Conservation (phyloP, 2,329 filamentous ascomycete species). For the Cladophialophora immunda region DNA sequence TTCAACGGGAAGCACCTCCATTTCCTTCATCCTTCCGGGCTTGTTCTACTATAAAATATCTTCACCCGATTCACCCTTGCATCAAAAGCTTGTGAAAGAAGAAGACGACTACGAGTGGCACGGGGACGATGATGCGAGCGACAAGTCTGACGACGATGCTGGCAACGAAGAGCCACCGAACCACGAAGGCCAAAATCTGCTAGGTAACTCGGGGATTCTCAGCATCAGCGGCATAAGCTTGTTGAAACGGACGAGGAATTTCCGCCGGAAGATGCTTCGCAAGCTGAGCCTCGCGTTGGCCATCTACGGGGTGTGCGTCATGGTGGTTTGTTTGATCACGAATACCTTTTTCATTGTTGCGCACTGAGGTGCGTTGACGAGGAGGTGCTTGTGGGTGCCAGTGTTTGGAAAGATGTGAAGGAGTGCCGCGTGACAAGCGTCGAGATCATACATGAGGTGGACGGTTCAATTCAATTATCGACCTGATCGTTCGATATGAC, state of each 20-base stretch:
- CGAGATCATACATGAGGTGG: not conserved
- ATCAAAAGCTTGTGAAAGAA: conserved; percentile 87
- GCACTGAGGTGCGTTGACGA: conserved; percentile 55
- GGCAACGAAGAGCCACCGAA: conserved; percentile 61
- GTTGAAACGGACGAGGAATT: conserved; percentile 62
- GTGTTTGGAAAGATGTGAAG: not conserved
- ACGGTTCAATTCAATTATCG: not conserved
- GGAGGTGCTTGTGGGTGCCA: not conserved
- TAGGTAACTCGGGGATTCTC: conserved; percentile 54
- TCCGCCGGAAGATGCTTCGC: conserved; percentile 70
- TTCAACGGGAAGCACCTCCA: conserved; percentile 91
- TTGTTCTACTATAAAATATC: conserved; percentile 99
- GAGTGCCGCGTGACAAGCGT: not conserved
- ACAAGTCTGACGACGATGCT: conserved; percentile 49
- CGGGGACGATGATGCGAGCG: conserved; percentile 56
- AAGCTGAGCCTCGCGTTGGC: conserved; percentile 78
- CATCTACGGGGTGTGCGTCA: conserved; percentile 85
- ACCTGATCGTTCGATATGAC: not conserved
- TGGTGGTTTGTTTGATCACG: conserved; percentile 85
- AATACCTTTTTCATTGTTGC: conserved; percentile 81
- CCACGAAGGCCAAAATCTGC: conserved; percentile 44
- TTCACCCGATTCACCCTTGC: conserved; percentile 82
- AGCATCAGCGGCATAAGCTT: conserved; percentile 62
- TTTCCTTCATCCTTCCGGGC: conserved; percentile 95
- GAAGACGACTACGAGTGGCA: conserved; percentile 75